These are phyloP conservation scores for Malania oleifera DNA, from an alignment of 164 flowering plant genomes.

Conservation along the genomic window DNA sequence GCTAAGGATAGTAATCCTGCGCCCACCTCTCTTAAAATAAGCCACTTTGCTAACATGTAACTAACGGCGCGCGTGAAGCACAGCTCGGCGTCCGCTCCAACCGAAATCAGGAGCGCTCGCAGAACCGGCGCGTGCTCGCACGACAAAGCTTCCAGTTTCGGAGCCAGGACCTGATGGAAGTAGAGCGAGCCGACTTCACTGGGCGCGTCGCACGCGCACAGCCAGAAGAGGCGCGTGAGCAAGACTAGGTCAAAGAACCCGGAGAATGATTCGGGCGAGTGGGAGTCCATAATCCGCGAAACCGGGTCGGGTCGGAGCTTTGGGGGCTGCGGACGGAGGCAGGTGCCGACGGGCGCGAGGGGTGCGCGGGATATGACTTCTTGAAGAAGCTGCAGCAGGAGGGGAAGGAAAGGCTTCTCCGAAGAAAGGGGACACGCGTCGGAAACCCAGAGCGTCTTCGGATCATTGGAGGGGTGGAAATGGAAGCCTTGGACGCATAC, in stretches of 20 bases:
- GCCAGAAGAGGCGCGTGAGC: constrained; percentile 72
- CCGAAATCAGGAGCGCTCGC: constrained; percentile 43
- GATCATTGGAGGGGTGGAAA: constrained; percentile 9
- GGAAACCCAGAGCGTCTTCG: constrained; percentile 66
- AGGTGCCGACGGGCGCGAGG: constrained; percentile 31
- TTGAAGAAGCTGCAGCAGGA: constrained; percentile 71
- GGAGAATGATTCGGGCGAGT: constrained; percentile 65
- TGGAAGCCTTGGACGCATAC: constrained; percentile 42
- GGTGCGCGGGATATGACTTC: constrained; percentile 70
- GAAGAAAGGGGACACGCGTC: constrained; percentile 56
- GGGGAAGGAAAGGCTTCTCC: constrained; percentile 57
- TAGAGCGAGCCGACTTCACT: constrained; percentile 63
- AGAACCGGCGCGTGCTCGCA: constrained; percentile 37
- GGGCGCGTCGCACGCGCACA: constrained; percentile 70
- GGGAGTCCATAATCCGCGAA: constrained; percentile 53
- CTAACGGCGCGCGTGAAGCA: constrained; percentile 71
- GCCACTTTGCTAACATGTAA: constrained; percentile 71
- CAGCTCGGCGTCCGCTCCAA: constrained; percentile 73
- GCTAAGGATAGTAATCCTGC: constrained; percentile 31
- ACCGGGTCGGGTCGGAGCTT: constrained; percentile 52
- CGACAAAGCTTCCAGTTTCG: constrained; percentile 36
- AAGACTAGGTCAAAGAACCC: constrained; percentile 65
- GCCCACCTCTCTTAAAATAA: constrained; percentile 41
- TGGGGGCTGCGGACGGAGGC: constrained; percentile 47
- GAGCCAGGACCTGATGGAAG: constrained; percentile 46